Base-by-base conservation (phyloP, 768 basidiomycete species). In the Boletus eberwhitei region DNA sequence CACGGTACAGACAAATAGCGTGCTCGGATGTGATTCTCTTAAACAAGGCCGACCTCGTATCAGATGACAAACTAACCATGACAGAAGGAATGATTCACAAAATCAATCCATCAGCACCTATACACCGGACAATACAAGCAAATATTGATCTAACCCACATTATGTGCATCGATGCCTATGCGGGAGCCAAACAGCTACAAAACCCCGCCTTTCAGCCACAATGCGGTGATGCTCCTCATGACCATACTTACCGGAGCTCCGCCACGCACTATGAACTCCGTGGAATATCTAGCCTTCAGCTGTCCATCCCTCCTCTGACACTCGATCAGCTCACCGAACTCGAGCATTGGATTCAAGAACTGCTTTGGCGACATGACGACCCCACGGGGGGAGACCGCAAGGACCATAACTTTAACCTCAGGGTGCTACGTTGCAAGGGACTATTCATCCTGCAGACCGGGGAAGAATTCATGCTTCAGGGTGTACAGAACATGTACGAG, bases 401-500 rank as follows among this genome's bases (percentile, higher is more conserved):
- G 35, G 39, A 57, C 13, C 31, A 39, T 21, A 52, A 11, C 37
- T 63, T 42, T 7, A 34, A 59, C 21, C 61, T 92, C 38, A 81
- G 85, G 50, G 79, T 97, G 5, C 73, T 99, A 19, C 84, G 97
- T 16, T 91, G 92, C 64, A 98, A 99, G 68, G 96, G 95, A 8
- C 76, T 93, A 19, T 85, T 96, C 59, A 69, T 69, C 17, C 73
- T 76, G 11, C 69, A 76, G 3, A 70, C 73, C 0, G 88, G 88
- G 3, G 75, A 79, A 49, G 77, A 81, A 52, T 80, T 85, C 61
- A 82, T 98, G 50, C 72, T 99, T 42, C 97, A 99, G 66, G 97
- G 95, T 3, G 97, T 99, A 13, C 77, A 91, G 59, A 91, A 76
- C 60, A 79, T 98, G 70, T 99, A 95, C 66, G 96, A 99, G 62